phyloP scores from a whole-genome alignment of 2,329 filamentous ascomycete genomes.

The Colletotrichum salicis region DNA sequence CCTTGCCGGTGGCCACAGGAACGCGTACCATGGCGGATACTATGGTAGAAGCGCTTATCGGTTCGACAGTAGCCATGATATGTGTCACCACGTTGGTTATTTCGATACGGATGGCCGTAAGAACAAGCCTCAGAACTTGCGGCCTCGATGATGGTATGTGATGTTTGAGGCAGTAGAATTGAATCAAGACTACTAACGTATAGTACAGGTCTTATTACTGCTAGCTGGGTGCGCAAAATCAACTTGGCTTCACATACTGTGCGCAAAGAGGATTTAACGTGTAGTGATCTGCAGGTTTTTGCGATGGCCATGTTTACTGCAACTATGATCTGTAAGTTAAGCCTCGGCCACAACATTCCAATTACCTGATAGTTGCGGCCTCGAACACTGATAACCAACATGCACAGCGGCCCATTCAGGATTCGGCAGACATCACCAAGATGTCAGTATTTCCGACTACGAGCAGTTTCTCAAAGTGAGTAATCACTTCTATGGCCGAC shows the following conservation, averaged over 20 bases:
- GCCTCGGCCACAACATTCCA: background rate
- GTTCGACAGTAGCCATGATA: constrained; percentile 23
- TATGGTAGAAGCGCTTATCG: constrained; percentile 1
- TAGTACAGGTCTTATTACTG: background rate
- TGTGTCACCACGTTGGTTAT: constrained; percentile 26
- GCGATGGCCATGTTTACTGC: constrained; percentile 11
- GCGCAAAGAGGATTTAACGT: background rate
- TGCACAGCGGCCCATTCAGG: constrained; percentile 6
- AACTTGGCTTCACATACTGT: background rate
- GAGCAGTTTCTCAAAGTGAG: constrained; percentile 12
- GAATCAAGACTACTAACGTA: background rate
- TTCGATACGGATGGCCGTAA: constrained; percentile 9
- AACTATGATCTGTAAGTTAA: constrained; percentile 2
- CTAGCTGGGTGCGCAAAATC: constrained; percentile 8
- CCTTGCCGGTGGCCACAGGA: background rate
- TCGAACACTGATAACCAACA: no score
- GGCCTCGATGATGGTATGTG: constrained; percentile 20
- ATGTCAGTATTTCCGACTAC: background rate
- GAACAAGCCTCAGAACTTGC: constrained; percentile 3
- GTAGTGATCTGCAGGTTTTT: background rate
- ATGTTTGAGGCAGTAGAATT: background rate
- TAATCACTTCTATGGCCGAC: background rate
- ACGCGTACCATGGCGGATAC: constrained; percentile 15
- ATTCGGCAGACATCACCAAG: constrained; percentile 7
- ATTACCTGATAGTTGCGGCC: no score